phyloP scores from a whole-genome alignment of 2,329 filamentous ascomycete species.

The Talaromyces pinophilus region DNA sequence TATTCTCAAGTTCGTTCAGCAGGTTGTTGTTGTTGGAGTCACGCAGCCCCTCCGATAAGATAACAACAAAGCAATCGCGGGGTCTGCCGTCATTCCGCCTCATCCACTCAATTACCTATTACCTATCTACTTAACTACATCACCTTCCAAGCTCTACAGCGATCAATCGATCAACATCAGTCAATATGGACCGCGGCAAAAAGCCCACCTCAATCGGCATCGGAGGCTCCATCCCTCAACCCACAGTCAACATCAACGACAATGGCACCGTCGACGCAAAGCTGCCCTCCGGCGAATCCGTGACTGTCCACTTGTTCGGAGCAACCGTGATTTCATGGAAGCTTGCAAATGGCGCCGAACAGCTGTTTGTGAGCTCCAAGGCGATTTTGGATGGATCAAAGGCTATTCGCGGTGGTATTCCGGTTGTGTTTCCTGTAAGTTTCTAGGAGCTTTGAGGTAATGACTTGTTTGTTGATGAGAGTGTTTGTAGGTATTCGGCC shows the following conservation, averaged over 20 bases:
- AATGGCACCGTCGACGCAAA: conserved; percentile 70
- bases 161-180: neutral
- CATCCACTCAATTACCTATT: neutral
- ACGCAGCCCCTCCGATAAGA: conserved; percentile 4
- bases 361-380: conserved; percentile 79
- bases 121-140: neutral
- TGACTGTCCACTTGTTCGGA: conserved; percentile 84
- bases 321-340: conserved; percentile 96
- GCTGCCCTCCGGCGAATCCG: conserved; percentile 81
- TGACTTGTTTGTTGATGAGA: too few relatives aligned
- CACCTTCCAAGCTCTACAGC: neutral
- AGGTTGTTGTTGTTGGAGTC: neutral
- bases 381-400: conserved; percentile 84
- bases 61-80: conserved; percentile 7
- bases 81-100: neutral
- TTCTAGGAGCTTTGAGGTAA: too few relatives aligned
- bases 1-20: neutral
- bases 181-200: conserved; percentile 75
- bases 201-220: conserved; percentile 76
- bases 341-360: conserved; percentile 73
- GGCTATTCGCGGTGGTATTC: conserved; percentile 87
- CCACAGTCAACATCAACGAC: conserved; percentile 73
- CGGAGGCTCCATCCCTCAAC: conserved; percentile 72
- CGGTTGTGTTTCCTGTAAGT: conserved; percentile 85
- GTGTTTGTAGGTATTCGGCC: conserved; percentile 70